Evolutionary conservation across 1,139 yeast genomes (phyloP), one percentile per base, ranked within the genome.

Genomic region (Spencermartinsiella ligniputridi): DNA sequence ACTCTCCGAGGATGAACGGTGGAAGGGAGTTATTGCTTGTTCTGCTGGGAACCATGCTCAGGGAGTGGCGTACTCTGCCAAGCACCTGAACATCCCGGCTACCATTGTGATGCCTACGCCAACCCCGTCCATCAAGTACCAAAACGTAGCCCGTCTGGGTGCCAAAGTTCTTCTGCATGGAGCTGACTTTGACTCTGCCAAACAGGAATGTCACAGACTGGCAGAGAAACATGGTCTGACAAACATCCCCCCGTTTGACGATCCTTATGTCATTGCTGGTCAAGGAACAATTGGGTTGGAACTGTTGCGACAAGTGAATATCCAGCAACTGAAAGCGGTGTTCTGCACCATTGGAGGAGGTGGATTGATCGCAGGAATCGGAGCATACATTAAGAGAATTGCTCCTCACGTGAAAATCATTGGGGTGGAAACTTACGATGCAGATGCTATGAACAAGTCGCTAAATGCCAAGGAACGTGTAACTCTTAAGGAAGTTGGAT

Each of bases 1-100:
- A 57, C 69, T 92, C 46, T 81, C 86, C 40, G 72, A 78, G 21
- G 76, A 79, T 37, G 75, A 80, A 35, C 81, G 85, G 42, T 68
- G 85, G 54, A 78, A 83, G 49, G 99, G 99, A 52, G 97, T 92
- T 44, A 84, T 94, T 63, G 97, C 98, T 0, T 92, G 97, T 59
- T 88, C 97, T 17, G 99, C 98, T 1, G 99, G 99, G 33, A 92
- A 92, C 64, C 99, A 92, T 59, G 99, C 99, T 2, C 99, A 94
- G 64, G 99, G 99, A 51, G 97, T 94, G 6, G 98, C 98, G 0
- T 92, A 70, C 62, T 85, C 96, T 13, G 96, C 97, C 2, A 79
- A 78, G 52, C 79, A 81, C 52, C 70, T 92, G 58, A 83, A 83
- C 29, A 89, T 92, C 45, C 94, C 96, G 3, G 90, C 97, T 2